A percentile compares a stretch with the other conserved stretches of the same genome.
phyloP scores from a whole-genome alignment of 495 filamentous ascomycete genomes.

The Penicillium egyptiacum region DNA sequence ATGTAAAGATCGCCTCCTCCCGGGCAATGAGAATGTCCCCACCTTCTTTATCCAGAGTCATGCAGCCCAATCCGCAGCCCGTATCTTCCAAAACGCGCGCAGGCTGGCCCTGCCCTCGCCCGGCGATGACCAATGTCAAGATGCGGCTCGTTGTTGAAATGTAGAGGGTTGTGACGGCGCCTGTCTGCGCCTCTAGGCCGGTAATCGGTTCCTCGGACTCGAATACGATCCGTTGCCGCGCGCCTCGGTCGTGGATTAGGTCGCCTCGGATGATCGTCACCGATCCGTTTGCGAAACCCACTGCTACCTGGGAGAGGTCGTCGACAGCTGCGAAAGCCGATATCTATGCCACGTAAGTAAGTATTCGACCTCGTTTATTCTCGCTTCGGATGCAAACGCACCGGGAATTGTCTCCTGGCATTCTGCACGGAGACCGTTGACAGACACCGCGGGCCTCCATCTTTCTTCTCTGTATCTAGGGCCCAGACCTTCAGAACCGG shows the following conservation, averaged over 20 bases:
- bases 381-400: conserved; percentile 31
- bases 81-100: conserved; percentile 82
- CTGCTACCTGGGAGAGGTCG: conserved; percentile 85
- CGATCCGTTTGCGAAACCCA: conserved; percentile 93
- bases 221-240: conserved; percentile 92
- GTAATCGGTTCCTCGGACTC: conserved; percentile 97
- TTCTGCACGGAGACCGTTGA: conserved; percentile 85
- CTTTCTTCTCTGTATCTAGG: conserved; percentile 94
- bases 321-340: conserved; percentile 84
- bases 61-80: conserved; percentile 88
- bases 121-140: conserved; percentile 78
- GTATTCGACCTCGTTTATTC: not conserved
- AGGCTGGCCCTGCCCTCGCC: conserved; percentile 84
- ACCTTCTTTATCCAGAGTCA: conserved; percentile 76
- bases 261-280: conserved; percentile 93
- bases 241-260: conserved; percentile 92
- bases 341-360: conserved; percentile 54
- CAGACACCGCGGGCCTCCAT: conserved; percentile 78
- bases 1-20: conserved; percentile 94
- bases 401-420: conserved; percentile 88
- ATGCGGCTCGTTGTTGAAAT: conserved; percentile 91
- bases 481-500: conserved; percentile 95
- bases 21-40: conserved; percentile 86
- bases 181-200: conserved; percentile 62
- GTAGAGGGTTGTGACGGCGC: conserved; percentile 74